Evolutionary conservation across 192 early-diverging fungal genomes (phyloP).

Genomic region (Coemansia sp.): DNA sequence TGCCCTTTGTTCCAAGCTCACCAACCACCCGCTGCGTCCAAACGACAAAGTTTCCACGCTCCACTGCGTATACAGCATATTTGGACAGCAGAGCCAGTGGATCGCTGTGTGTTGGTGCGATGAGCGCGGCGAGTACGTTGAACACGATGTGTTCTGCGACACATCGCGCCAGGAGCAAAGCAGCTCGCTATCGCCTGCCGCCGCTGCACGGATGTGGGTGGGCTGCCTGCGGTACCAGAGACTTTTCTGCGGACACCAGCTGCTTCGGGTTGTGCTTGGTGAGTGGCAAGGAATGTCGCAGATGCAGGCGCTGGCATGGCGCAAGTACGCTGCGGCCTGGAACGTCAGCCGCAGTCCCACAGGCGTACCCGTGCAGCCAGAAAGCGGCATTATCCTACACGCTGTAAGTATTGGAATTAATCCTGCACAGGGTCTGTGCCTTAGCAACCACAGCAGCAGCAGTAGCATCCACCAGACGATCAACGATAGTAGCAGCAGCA

Average conservation of each 20-base stretch:
- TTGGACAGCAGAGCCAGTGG: conserved; percentile 14
- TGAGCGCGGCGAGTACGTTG: conserved; percentile 54
- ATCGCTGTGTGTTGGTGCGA: conserved; percentile 51
- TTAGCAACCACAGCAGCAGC: conserved; percentile 7
- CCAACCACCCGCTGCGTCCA: conserved; percentile 32
- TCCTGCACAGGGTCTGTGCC: conserved; percentile 22
- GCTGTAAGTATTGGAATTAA: conserved; percentile 28
- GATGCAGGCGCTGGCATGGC: conserved; percentile 30
- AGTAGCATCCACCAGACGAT: not conserved
- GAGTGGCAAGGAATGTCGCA: conserved; percentile 43
- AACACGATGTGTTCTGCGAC: conserved; percentile 33
- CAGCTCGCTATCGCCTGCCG: conserved; percentile 6
- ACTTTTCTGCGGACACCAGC: conserved; percentile 26
- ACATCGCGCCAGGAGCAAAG: not conserved
- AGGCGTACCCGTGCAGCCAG: not conserved
- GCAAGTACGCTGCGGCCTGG: conserved; percentile 14
- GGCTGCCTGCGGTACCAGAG: conserved; percentile 40
- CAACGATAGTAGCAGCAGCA: not conserved
- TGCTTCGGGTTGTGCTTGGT: conserved; percentile 36
- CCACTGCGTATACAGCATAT: conserved; percentile 40
- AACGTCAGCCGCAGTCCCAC: not conserved
- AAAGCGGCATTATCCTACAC: conserved; percentile 5
- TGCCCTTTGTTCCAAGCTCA: conserved; percentile 15
- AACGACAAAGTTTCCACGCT: conserved; percentile 31
- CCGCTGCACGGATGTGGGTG: conserved; percentile 34